These are phyloP conservation scores for Trichoderma pleuroti DNA, from an alignment of 2,329 filamentous ascomycete species.

Conservation along the genomic window DNA sequence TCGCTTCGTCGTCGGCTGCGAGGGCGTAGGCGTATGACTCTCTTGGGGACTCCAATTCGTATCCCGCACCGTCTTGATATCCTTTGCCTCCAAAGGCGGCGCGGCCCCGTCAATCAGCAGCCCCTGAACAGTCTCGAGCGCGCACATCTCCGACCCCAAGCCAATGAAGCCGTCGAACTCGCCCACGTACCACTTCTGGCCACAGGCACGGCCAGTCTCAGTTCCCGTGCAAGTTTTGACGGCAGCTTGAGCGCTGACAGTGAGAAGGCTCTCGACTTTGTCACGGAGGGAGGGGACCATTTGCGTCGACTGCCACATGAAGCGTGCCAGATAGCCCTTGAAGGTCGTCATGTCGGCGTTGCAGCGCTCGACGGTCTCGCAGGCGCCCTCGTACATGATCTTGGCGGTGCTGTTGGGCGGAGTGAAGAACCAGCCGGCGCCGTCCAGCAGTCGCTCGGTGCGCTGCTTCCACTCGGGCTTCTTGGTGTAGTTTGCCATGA, in stretches of 20 bases:
- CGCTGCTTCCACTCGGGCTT: conserved; percentile 53
- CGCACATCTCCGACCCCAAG: conserved; percentile 63
- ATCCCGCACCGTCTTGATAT: conserved; percentile 45
- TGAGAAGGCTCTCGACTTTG: conserved; percentile 47
- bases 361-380: conserved; percentile 56
- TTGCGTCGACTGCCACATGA: conserved; percentile 56
- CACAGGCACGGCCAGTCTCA: conserved; percentile 50
- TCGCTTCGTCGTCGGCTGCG: background rate
- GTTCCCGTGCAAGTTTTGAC: conserved; percentile 55
- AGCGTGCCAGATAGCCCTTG: conserved; percentile 65
- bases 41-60: conserved; percentile 21
- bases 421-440: conserved; percentile 52
- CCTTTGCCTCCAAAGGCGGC: conserved; percentile 45
- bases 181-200: conserved; percentile 59
- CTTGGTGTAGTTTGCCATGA: conserved; percentile 59
- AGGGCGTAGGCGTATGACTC: background rate
- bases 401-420: conserved; percentile 47
- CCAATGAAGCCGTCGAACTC: conserved; percentile 54
- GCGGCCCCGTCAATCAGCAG: conserved; percentile 45
- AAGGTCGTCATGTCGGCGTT: conserved; percentile 63
- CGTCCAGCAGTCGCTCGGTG: conserved; percentile 49
- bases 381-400: conserved; percentile 65
- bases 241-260: conserved; percentile 53
- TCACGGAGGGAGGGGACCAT: conserved; percentile 53
- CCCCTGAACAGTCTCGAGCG: conserved; percentile 60